Evolutionary conservation across 2,329 filamentous ascomycete genomes (phyloP), one percentile per base, ranked within the genome.

Genomic region (Alternaria gaisen): DNA sequence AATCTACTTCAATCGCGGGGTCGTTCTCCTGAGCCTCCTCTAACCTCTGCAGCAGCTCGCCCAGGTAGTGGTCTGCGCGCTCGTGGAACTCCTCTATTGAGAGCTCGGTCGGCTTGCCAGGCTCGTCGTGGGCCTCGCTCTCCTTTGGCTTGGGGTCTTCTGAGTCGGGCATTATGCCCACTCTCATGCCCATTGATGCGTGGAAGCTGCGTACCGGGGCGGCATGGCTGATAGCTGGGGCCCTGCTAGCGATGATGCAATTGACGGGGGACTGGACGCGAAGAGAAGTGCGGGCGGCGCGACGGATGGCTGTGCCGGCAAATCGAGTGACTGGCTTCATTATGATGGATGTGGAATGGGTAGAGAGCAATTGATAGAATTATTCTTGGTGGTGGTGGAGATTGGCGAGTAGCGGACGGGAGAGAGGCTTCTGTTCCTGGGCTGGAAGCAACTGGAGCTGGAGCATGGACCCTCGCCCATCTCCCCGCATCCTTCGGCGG

Each of bases 1-100:
- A 98, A 74, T 99, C 95, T 5, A 95, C 90, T 69, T 99, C 95
- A 6, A 97, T 80, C 55, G 93, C 91, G 9, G 91, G 88, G 8
- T 86, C 81, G 32, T 85, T 81, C 73, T 98, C 95, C 71, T 92
- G 88, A 30, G 91, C 79, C 61, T 87, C 85, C 81, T 99, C 95
- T 42, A 97, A 76, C 64, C 84, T 82, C 22, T 78, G 76, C 42
- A 87, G 76, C 34, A 91, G 78, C 28, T 81, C 78, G 56, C 90
- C 84, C 70, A 98, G 84, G 77, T 91, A 97, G 51, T 84, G 79
- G 74, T 97, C 92, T 28, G 93, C 88, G 30, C 91, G 83, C 58
- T 91, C 85, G 74, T 97, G 90, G 77, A 96, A 98, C 73, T 93
- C 83, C 26, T 84, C 82, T 3, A 90, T 87, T 2, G 87, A 86